These are phyloP conservation scores for Chlamydomonas reinhardtii DNA, from an alignment of 163 green algal genomes.

Conservation along the genomic window DNA sequence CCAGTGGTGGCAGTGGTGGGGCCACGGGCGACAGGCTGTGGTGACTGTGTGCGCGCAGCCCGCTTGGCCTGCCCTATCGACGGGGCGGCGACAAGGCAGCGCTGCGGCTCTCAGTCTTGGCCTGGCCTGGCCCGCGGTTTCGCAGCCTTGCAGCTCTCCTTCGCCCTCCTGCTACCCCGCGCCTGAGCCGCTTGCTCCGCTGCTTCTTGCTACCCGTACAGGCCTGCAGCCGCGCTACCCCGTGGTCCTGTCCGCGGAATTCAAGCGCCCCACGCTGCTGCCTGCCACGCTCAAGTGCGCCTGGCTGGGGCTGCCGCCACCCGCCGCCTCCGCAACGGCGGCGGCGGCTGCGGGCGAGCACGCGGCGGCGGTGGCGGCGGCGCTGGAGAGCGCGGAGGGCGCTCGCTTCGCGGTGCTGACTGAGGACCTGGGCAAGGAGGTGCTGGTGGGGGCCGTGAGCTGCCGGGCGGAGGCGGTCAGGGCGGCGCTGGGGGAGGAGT, in stretches of 20 bases:
- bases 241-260: constrained; percentile 55
- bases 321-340: not conserved
- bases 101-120: too few relatives aligned
- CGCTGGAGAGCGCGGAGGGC: not conserved
- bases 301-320: not conserved
- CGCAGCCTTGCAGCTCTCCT: too few relatives aligned
- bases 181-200: too few relatives aligned
- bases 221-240: constrained; percentile 54
- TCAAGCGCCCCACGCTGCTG: constrained; percentile 73
- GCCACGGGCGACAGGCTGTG: too few relatives aligned
- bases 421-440: constrained; percentile 59
- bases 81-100: too few relatives aligned
- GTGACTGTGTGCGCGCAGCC: too few relatives aligned
- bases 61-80: too few relatives aligned
- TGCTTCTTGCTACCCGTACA: too few relatives aligned
- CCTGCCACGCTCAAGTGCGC: constrained; percentile 63
- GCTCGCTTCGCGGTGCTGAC: constrained; percentile 59
- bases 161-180: too few relatives aligned
- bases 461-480: not conserved
- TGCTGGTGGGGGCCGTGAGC: constrained; percentile 55
- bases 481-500: not conserved
- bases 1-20: too few relatives aligned
- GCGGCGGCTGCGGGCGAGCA: too few relatives aligned
- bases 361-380: not conserved
- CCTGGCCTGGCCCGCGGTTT: too few relatives aligned